Base-by-base conservation (phyloP, 179 eudicot genomes). In the Carnegiea gigantea region DNA sequence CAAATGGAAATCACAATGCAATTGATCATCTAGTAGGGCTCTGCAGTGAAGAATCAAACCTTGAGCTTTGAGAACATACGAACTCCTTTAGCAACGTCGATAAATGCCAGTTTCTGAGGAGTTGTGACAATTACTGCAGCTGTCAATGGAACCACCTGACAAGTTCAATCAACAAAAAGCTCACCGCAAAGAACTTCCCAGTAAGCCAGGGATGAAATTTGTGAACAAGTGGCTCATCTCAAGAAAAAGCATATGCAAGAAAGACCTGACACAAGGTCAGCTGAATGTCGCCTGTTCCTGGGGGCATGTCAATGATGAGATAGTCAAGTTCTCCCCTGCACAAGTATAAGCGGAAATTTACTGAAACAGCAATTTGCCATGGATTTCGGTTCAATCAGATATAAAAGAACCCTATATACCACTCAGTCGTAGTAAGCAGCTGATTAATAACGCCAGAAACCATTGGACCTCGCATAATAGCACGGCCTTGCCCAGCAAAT, bases 401-500 rank as follows among this genome's bases (percentile, higher is more conserved):
- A 73, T 23, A 26, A 26, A 75, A 28, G 33, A 51, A 44, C 49
- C 72, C 53, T 89, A 70, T 17, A 33, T 33, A 96, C 99, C 99
- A 96, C 79, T 96, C 98, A 40, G 98, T 85, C 23, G 98, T 94
- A 79, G 98, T 96, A 82, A 96, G 97, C 54, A 96, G 87, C 85
- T 96, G 99, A 81, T 93, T 83, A 81, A 96, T 96, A 77, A 96
- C 99, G 73, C 99, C 99, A 81, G 99, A 96, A 73, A 96, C 99
- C 99, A 96, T 96, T 11, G 99, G 99, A 7, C 99, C 99, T 79
- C 99, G 91, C 99, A 96, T 96, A 59, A 95, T 91, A 77, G 99
- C 99, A 81, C 97, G 97, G 36, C 99, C 99, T 95, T 95, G 97
- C 78, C 99, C 98, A 79, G 99, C 97, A 95, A 94, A 96, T 87